Base-by-base conservation (phyloP, 1,139 yeast genomes). In the Meyerozyma smithsonii region DNA sequence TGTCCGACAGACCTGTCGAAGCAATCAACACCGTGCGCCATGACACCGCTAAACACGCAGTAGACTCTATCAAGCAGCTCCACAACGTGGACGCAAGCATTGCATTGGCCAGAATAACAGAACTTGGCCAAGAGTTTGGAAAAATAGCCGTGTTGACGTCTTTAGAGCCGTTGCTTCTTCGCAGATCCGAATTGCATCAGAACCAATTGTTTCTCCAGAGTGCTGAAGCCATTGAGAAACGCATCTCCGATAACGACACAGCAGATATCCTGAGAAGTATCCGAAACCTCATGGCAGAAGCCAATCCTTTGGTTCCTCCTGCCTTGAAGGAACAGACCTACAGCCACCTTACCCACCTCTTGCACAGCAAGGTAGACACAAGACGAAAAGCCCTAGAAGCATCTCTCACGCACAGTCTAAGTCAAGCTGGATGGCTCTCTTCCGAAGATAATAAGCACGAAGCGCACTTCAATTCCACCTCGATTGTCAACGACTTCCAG, bases 381-480 rank as follows among this genome's bases (percentile, higher is more conserved):
- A 39, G 38, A 20, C 37, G 41, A 15, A 5, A 5, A 5, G 4
- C 38, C 6, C 33, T 44, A 11, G 26, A 44, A 7, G 21, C 41
- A 8, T 19, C 34, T n/a, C 37, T 45, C 2, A 15, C 38, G 5
- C 12, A 32, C 2, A 11, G 8, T 4, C 40, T 48, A 12, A 33
- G 25, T 2, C 41, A 38, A n/a, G 40, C 44, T 24, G 38, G 42
- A 14, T 48, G 51, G 51, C 49, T 46, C 30, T 39, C 47, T 5
- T 41, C 47, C 19, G 15, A 18, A 18, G 21, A n/a, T 6, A 30
- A 11, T 8, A 14, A 14, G 12, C 18, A n/a, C 3, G 15, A 11
- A 10, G 12, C 11, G 17, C 30, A 26, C 4, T 26, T 26, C 5
- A 14, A 26, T 5, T 12, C 30, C 15, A 26, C 30, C 17, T 26